These are phyloP conservation scores for Lablab purpureus DNA, from an alignment of 306 rosid species.

Conservation along the genomic window DNA sequence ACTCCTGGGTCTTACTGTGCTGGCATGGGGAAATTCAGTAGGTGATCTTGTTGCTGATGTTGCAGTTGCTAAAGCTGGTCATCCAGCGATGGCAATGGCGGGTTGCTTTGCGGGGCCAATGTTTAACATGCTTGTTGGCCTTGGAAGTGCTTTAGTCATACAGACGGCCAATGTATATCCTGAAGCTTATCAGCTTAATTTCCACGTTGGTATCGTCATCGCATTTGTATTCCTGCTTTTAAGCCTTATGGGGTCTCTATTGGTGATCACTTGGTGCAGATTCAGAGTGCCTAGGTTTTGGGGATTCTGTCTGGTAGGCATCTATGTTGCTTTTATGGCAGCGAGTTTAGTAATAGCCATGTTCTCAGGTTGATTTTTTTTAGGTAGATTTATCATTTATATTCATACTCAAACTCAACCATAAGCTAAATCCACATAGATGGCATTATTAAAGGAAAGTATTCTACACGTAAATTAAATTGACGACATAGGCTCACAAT, in stretches of 20 bases:
- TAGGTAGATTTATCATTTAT: constrained; percentile 24
- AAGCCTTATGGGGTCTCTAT: constrained; percentile 93
- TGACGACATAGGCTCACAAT: neutral
- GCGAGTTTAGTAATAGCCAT: constrained; percentile 70
- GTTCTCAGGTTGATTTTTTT: constrained; percentile 67
- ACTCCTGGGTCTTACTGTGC: constrained; percentile 90
- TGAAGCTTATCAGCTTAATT: constrained; percentile 73
- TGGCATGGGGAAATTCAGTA: constrained; percentile 98
- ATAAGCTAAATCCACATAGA: constrained; percentile 26
- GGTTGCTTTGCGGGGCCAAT: constrained; percentile 98
- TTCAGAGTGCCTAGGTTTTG: constrained; percentile 94
- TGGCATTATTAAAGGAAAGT: constrained; percentile 39
- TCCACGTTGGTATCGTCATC: constrained; percentile 79
- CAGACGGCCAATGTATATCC: constrained; percentile 81
- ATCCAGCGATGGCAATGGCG: constrained; percentile 98
- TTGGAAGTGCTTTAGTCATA: constrained; percentile 88
- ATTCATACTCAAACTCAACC: constrained; percentile 26
- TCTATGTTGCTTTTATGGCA: constrained; percentile 78
- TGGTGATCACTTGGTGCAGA: constrained; percentile 91
- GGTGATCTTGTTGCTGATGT: constrained; percentile 98
- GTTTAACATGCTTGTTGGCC: constrained; percentile 99
- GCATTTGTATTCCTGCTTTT: constrained; percentile 90
- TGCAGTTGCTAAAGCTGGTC: constrained; percentile 94
- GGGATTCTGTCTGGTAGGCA: constrained; percentile 94
- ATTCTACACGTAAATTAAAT: constrained; percentile 1